Percentiles rank a stretch among this genome's conserved stretches.
Conservation (phyloP, 768 basidiomycete species). For the Lyophyllum decastes region DNA sequence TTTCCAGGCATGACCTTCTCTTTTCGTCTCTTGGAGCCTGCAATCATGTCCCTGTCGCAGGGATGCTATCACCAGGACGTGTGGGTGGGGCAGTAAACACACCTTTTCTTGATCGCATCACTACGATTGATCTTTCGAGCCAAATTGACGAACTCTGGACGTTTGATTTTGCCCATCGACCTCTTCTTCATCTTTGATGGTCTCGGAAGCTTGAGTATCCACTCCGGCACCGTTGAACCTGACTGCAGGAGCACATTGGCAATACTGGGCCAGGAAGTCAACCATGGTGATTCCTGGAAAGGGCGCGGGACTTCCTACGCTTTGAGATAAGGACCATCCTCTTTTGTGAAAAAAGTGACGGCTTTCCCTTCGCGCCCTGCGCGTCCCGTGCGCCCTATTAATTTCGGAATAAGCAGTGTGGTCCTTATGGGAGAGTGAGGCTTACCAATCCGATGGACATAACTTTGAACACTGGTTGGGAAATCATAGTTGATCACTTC, state of each 20-base stretch:
- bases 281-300: neutral
- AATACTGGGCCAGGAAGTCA: conserved; percentile 53
- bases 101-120: conserved; percentile 78
- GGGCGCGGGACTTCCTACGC: conserved; percentile 49
- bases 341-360: conserved; percentile 93
- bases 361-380: conserved; percentile 92
- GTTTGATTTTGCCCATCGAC: conserved; percentile 83
- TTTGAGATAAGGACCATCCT: conserved; percentile 90
- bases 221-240: conserved; percentile 88
- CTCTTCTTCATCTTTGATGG: conserved; percentile 88
- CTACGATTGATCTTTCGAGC: conserved; percentile 68
- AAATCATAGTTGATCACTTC: conserved; percentile 98
- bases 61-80: conserved; percentile 2
- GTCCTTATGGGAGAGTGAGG: neutral
- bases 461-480: conserved; percentile 92
- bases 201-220: conserved; percentile 93
- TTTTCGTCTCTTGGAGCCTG: conserved; percentile 70
- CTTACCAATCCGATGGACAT: conserved; percentile 91
- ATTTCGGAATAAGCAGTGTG: neutral
- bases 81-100: conserved; percentile 13
- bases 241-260: conserved; percentile 95
- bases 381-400: conserved; percentile 86
- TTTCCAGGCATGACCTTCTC: conserved; percentile 14
- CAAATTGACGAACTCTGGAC: conserved; percentile 71
- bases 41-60: conserved; percentile 72